Evolutionary conservation across 208 protist species (phyloP).

Genomic region (Tritrichomonas musculus): DNA sequence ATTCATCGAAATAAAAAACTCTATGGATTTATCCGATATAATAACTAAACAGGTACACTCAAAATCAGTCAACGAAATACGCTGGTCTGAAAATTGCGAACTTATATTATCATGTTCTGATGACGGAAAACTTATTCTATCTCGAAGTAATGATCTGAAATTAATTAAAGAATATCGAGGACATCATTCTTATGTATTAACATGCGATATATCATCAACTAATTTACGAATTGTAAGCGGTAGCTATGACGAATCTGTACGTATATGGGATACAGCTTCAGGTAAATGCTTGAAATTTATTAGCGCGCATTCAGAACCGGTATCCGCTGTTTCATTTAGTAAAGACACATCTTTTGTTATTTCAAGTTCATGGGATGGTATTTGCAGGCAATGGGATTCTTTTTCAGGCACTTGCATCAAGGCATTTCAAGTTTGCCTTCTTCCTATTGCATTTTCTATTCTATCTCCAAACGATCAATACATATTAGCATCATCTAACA

Average conservation of each 20-base stretch:
- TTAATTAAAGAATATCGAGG: not conserved
- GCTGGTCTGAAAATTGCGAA: not conserved
- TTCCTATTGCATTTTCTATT: not conserved
- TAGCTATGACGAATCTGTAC: not conserved
- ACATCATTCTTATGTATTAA: not conserved
- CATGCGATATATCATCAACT: not conserved
- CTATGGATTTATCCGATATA: not conserved
- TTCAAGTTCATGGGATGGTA: constrained; percentile 11
- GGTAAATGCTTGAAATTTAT: constrained; percentile 20
- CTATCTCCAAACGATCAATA: not conserved
- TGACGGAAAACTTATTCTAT: not conserved
- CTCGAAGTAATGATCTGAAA: not conserved
- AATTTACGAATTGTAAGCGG: not conserved
- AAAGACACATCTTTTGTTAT: not conserved
- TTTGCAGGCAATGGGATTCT: not conserved
- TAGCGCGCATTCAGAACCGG: not conserved
- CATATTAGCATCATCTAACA: not conserved
- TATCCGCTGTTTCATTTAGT: not conserved
- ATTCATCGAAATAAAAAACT: not conserved
- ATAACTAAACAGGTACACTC: not conserved
- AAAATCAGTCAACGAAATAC: not conserved
- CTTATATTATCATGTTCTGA: not conserved
- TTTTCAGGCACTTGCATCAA: not conserved
- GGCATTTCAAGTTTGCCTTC: not conserved
- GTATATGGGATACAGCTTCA: not conserved